Conservation (phyloP, 1,284 basidiomycete genomes). For the Cronartium ribicola region DNA sequence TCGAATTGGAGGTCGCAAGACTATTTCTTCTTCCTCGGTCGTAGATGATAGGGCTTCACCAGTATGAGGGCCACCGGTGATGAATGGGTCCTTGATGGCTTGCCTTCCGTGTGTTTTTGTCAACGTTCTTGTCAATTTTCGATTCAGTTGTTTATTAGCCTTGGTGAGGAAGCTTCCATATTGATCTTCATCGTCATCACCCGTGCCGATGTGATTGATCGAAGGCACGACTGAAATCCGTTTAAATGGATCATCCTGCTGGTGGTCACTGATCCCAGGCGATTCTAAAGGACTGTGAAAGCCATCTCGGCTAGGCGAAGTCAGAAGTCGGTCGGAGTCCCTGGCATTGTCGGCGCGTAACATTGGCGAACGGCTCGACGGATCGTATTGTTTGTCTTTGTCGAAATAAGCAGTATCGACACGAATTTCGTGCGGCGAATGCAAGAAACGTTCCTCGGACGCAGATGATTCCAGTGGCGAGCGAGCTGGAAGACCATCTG, state of each 20-base stretch:
- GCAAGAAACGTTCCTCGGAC: too few species aligned
- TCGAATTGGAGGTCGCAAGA: conserved; percentile 28
- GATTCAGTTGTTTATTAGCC: conserved; percentile 38
- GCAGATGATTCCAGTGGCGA: too few species aligned
- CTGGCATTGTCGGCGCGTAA: neutral
- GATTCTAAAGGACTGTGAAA: neutral
- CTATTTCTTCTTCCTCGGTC: conserved; percentile 16
- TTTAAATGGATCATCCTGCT: conserved; percentile 4
- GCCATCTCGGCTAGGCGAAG: neutral
- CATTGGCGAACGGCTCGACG: neutral
- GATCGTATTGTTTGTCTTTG: neutral
- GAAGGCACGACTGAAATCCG: conserved; percentile 31
- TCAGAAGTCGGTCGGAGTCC: neutral
- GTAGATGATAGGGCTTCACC: neutral
- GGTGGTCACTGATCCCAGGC: neutral
- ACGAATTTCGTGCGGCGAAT: too few species aligned
- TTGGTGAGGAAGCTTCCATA: conserved; percentile 38
- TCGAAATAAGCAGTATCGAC: neutral
- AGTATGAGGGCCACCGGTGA: neutral
- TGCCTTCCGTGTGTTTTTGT: conserved; percentile 39
- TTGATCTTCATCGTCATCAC: conserved; percentile 31
- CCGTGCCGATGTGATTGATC: neutral
- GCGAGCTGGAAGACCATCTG: too few species aligned
- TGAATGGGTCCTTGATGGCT: conserved; percentile 40
- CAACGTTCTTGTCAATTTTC: conserved; percentile 32